Conservation (phyloP, 305 asterid genomes). For the Fraxinus sp. region DNA sequence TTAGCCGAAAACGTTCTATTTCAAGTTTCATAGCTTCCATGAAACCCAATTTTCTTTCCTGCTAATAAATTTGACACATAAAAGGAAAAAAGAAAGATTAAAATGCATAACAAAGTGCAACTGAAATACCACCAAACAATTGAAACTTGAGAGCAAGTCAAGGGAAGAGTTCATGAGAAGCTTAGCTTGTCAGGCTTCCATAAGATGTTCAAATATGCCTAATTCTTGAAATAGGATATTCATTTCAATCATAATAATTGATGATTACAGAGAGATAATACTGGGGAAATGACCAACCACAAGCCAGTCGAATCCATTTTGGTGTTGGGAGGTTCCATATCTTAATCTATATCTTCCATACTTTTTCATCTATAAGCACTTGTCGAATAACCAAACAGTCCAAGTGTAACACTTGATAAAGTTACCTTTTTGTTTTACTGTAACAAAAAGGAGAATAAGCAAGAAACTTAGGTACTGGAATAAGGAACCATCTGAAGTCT, state of each 20-base stretch:
- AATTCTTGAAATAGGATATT: constrained; percentile 1
- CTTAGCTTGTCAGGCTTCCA: neutral
- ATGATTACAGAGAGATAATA: neutral
- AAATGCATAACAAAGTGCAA: neutral
- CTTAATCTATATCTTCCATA: neutral
- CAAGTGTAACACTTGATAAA: neutral
- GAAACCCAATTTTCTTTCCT: constrained; percentile 71
- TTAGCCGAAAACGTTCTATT: constrained; percentile 73
- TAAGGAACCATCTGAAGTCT: neutral
- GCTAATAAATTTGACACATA: constrained; percentile 37
- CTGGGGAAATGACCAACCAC: neutral
- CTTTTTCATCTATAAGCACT: neutral
- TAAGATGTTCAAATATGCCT: neutral
- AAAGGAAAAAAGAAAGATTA: constrained; percentile 20
- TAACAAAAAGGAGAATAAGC: neutral
- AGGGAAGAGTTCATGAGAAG: neutral
- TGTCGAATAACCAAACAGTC: neutral
- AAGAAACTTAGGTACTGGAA: neutral
- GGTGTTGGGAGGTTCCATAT: neutral
- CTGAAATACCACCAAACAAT: neutral
- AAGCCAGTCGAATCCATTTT: neutral
- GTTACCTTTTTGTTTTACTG: neutral
- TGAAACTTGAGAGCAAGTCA: neutral
- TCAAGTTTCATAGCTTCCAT: constrained; percentile 89
- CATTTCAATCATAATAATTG: neutral